phyloP scores from a whole-genome alignment of 2,329 filamentous ascomycete species.

The Curvularia lunata region DNA sequence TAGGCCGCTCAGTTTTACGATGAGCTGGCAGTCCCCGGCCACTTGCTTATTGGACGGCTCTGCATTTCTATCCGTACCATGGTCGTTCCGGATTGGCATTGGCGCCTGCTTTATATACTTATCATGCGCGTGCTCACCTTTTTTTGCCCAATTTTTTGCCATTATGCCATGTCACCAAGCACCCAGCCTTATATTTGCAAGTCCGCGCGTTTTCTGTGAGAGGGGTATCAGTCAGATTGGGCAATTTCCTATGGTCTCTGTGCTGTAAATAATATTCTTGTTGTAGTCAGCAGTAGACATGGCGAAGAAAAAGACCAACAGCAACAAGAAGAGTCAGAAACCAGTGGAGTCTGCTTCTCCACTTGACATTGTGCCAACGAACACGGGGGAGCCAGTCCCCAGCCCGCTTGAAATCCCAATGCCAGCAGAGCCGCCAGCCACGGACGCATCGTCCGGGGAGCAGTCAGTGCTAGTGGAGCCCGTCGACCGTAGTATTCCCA shows the following conservation, averaged over 20 bases:
- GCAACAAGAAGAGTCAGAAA: slow-evolving; percentile 33
- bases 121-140: slow-evolving; percentile 42
- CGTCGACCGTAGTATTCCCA: slow-evolving; percentile 26
- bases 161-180: slow-evolving; percentile 49
- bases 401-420: slow-evolving; percentile 25
- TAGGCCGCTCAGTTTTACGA: slow-evolving; percentile 38
- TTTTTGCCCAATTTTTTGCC: slow-evolving; percentile 38
- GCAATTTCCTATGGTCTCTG: slow-evolving; percentile 3
- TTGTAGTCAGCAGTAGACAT: slow-evolving; percentile 29
- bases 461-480: slow-evolving; percentile 19
- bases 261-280: slow-evolving; percentile 31
- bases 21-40: slow-evolving; percentile 44
- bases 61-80: slow-evolving; percentile 40
- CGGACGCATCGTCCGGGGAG: slow-evolving; percentile 15
- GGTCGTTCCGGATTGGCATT: slow-evolving; percentile 33
- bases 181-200: slow-evolving; percentile 34
- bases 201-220: slow-evolving; percentile 27
- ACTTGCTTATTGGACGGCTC: slow-evolving; percentile 37
- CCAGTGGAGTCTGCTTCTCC: slow-evolving; percentile 36
- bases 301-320: slow-evolving; percentile 40
- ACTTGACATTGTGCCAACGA: slow-evolving; percentile 32
- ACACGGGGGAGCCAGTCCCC: slow-evolving; percentile 31
- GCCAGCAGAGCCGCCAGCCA: slow-evolving; percentile 26
- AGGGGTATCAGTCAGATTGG: slow-evolving; percentile 31
- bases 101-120: slow-evolving; percentile 45